These are phyloP conservation scores for Candida namnaoensis DNA, from an alignment of 805 yeast species.

Conservation along the genomic window DNA sequence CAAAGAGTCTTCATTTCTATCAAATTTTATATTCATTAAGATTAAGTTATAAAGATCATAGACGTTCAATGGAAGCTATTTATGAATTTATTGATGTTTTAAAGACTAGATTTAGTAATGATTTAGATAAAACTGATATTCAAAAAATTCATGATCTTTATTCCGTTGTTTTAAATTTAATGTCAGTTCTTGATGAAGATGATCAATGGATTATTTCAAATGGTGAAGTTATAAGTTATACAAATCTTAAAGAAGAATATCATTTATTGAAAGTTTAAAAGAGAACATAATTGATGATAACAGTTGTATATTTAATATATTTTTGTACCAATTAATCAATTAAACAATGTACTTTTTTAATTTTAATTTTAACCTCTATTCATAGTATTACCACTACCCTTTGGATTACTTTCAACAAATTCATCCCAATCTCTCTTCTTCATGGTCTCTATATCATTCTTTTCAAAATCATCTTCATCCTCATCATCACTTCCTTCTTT, in stretches of 20 bases:
- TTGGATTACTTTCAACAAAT: conserved; percentile 76
- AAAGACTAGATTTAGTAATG: not conserved
- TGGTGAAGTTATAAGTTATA: conserved; percentile 12
- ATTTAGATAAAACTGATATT: conserved; percentile 2
- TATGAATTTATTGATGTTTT: conserved; percentile 28
- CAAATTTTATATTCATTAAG: conserved; percentile 45
- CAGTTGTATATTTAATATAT: too few relatives aligned
- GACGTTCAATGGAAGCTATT: conserved; percentile 38
- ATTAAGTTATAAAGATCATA: conserved; percentile 36
- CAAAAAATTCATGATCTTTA: conserved; percentile 25
- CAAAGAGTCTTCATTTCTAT: conserved; percentile 32
- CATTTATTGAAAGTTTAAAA: too few relatives aligned
- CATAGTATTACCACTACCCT: conserved; percentile 86
- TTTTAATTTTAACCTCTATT: conserved; percentile 38
- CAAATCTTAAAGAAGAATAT: conserved; percentile 9
- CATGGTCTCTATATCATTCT: conserved; percentile 57
- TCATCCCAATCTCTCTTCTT: conserved; percentile 89
- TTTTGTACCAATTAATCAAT: too few relatives aligned
- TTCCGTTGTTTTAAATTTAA: conserved; percentile 28
- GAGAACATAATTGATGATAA: too few relatives aligned
- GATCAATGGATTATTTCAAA: conserved; percentile 32
- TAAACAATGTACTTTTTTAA: too few relatives aligned
- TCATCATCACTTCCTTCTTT: conserved; percentile 29
- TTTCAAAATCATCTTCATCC: conserved; percentile 56
- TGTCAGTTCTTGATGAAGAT: conserved; percentile 24